Evolutionary conservation across 768 basidiomycete species (phyloP).

Genomic region (Hydnomerulius pinastri): DNA sequence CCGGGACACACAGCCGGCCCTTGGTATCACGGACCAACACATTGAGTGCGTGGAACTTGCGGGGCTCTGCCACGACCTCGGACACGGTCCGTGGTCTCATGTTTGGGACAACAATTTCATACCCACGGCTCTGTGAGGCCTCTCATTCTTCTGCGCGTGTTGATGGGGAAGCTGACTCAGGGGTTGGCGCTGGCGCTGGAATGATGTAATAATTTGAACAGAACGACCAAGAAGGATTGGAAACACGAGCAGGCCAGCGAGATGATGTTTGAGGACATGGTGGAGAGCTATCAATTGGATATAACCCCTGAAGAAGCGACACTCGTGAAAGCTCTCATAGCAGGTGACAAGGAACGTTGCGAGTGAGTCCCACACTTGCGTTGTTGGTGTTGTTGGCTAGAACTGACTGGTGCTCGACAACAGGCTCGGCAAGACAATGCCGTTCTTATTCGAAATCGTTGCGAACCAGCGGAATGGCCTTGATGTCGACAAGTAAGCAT

Average conservation of each 20-base stretch:
- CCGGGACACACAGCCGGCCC: conserved; percentile 54
- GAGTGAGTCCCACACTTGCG: conserved; percentile 40
- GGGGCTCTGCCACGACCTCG: conserved; percentile 82
- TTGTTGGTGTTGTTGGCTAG: neutral
- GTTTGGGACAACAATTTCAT: conserved; percentile 81
- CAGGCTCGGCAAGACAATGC: conserved; percentile 51
- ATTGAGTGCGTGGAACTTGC: conserved; percentile 78
- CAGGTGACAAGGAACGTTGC: conserved; percentile 56
- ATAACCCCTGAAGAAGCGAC: conserved; percentile 49
- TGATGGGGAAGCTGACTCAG: neutral
- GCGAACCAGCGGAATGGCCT: conserved; percentile 81
- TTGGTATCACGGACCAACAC: conserved; percentile 70
- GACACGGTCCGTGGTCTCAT: conserved; percentile 86
- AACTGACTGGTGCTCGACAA: neutral
- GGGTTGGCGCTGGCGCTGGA: neutral
- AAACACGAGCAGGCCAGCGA: conserved; percentile 78
- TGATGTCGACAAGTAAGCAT: conserved; percentile 79
- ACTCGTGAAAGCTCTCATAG: conserved; percentile 80
- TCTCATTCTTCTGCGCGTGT: neutral
- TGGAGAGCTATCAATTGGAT: conserved; percentile 54
- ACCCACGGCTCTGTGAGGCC: conserved; percentile 60
- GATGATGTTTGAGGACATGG: conserved; percentile 77
- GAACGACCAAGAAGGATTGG: conserved; percentile 55
- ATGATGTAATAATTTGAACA: conserved; percentile 21
- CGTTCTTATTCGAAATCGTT: conserved; percentile 82